phyloP scores from a whole-genome alignment of 1,139 yeast species.

The Lodderomyces beijingensis region DNA sequence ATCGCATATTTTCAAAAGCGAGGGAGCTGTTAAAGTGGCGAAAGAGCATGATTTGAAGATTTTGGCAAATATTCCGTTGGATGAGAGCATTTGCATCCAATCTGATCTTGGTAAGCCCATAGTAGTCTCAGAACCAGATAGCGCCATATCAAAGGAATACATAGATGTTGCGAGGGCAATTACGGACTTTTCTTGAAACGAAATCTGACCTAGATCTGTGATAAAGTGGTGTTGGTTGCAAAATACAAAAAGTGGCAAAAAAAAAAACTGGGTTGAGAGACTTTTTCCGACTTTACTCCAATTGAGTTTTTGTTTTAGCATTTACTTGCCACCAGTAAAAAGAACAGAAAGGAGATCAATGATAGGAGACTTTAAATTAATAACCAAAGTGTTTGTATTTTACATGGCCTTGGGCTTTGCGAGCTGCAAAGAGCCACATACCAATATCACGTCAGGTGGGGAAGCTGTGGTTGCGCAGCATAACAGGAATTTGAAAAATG shows the following conservation, averaged over 20 bases:
- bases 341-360: too few species aligned
- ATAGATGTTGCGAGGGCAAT: conserved; percentile 39
- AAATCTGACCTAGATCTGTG: too few species aligned
- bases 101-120: conserved; percentile 68
- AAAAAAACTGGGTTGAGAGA: too few species aligned
- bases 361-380: too few species aligned
- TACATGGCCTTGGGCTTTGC: conserved; percentile 2
- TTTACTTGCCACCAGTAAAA: too few species aligned
- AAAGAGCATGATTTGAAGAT: conserved; percentile 44
- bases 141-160: conserved; percentile 35
- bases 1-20: conserved; percentile 70
- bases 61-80: conserved; percentile 66
- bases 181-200: conserved; percentile 8
- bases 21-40: conserved; percentile 62
- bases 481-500: conserved; percentile 7
- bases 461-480: conserved; percentile 7
- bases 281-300: too few species aligned
- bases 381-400: background rate
- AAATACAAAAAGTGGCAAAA: too few species aligned
- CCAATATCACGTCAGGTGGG: background rate
- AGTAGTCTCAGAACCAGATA: conserved; percentile 43
- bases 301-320: too few species aligned
- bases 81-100: conserved; percentile 54
- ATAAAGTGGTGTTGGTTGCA: too few species aligned
- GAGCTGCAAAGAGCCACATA: background rate